Base-by-base conservation (phyloP, 805 yeast genomes). In the Candida takata region DNA sequence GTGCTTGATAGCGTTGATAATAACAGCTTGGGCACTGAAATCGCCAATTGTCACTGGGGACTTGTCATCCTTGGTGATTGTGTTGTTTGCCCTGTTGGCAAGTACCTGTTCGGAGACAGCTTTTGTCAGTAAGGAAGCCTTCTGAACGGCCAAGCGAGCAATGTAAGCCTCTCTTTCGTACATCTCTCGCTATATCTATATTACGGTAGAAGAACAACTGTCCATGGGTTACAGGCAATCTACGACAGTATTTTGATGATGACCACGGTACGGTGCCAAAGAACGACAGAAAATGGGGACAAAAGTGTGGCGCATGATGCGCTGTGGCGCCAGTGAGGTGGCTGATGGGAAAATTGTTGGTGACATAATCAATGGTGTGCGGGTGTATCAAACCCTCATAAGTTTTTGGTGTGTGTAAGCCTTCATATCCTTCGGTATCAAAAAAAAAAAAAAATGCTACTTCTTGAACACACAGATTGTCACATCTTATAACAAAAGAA, bases 31-130 rank as follows among this genome's bases (percentile, higher is more conserved):
- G 0, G 97, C 88, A 4, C 95, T 95, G 55, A 83, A 92, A 58
- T 92, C 99, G 13, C 97, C 98, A 37, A 84, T 67, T 2, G 99
- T 92, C 12, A 92, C 99, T 1, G 99, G 99, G 1, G 96, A 85
- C 43, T 78, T 76, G 57, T 90, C 99, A 27, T 73, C 71, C 56
- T 92, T 92, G 41, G 86, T 79, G 38, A 86, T 72, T 31, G 84
- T 83, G 43, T 62, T 67, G 40, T 60, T 58, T 43, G 51, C 72
- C 54, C 55, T 62, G 47, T 51, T 67, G 47, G 65, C 70, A 48
- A 57, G 70, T 48, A 70, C 79, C 53, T 62, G 69, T 20, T 61
- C 80, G 58, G 74, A 77, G 41, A 74, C 74, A 50, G 67, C 65
- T 51, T 74, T 72, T 16, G 96, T 86, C 38, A 90, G 66, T 14